Evolutionary conservation across 2,329 filamentous ascomycete genomes (phyloP).

Genomic region (Fusarium dimerum): DNA sequence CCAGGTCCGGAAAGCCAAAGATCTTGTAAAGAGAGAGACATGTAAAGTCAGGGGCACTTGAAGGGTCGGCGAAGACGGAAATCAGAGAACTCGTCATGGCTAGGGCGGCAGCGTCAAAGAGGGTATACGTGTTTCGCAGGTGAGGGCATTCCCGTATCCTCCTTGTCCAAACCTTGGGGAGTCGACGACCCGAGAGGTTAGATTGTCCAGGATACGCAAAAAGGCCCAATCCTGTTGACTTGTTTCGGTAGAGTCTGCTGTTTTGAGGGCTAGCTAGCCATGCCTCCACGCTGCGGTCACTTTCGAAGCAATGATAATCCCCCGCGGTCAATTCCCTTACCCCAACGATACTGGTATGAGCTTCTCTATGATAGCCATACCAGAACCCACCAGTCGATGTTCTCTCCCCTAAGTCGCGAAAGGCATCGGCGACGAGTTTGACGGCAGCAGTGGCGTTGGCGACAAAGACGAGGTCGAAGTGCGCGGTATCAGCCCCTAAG

Average conservation of each 20-base stretch:
- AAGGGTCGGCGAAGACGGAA: constrained; percentile 48
- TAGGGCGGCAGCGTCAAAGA: constrained; percentile 64
- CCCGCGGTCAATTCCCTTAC: constrained; percentile 62
- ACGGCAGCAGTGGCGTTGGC: constrained; percentile 64
- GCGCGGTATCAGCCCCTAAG: constrained; percentile 57
- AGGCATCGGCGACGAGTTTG: constrained; percentile 60
- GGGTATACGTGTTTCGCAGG: constrained; percentile 44
- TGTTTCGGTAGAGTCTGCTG: constrained; percentile 17
- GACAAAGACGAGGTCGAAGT: constrained; percentile 64
- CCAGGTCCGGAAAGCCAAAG: constrained; percentile 67
- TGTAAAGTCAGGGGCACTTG: constrained; percentile 59
- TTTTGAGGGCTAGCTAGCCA: constrained; percentile 39
- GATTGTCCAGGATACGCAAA: constrained; percentile 71
- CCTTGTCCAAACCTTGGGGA: constrained; percentile 59
- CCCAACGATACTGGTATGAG: constrained; percentile 67
- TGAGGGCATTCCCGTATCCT: constrained; percentile 32
- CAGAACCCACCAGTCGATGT: constrained; percentile 49
- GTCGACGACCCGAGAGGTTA: constrained; percentile 66
- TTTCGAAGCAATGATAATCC: constrained; percentile 59
- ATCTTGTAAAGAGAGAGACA: constrained; percentile 67
- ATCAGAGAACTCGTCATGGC: constrained; percentile 63
- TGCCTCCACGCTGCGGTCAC: constrained; percentile 52
- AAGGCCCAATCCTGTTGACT: constrained; percentile 35
- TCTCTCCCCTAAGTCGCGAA: constrained; percentile 53
- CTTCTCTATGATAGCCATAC: constrained; percentile 62